Evolutionary conservation across 257 asterid genomes (phyloP).

Genomic region (Nicotiana noctiflora): DNA sequence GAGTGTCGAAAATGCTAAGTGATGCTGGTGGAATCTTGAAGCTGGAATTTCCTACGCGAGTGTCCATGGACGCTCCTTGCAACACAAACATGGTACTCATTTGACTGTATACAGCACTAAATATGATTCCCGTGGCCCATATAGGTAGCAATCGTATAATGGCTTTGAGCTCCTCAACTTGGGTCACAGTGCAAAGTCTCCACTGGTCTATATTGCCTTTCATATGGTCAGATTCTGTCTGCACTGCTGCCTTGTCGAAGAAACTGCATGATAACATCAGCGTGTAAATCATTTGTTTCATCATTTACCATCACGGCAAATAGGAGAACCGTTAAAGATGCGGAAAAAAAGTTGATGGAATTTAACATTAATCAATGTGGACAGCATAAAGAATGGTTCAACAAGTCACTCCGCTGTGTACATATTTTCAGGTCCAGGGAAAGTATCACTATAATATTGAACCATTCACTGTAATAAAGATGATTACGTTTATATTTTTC

Average conservation of each 20-base stretch:
- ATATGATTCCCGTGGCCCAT: slow-evolving; percentile 65
- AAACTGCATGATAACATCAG: slow-evolving; percentile 29
- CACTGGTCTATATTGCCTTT: slow-evolving; percentile 31
- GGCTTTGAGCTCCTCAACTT: slow-evolving; percentile 61
- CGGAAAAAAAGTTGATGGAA: background rate
- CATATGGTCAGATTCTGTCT: slow-evolving; percentile 23
- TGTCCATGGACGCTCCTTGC: slow-evolving; percentile 53
- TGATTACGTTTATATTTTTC: background rate
- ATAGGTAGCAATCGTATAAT: slow-evolving; percentile 49
- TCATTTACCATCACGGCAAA: background rate
- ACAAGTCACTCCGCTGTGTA: background rate
- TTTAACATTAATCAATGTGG: background rate
- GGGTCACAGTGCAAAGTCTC: slow-evolving; percentile 69
- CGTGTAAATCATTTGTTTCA: background rate
- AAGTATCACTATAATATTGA: background rate
- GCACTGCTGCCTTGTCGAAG: slow-evolving; percentile 65
- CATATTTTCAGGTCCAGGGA: background rate
- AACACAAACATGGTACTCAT: slow-evolving; percentile 52
- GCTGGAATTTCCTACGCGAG: slow-evolving; percentile 33
- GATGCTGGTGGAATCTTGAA: slow-evolving; percentile 62
- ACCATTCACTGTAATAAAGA: background rate
- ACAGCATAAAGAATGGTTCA: background rate
- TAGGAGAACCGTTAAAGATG: background rate
- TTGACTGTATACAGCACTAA: slow-evolving; percentile 48
- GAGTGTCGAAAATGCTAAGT: slow-evolving; percentile 50